phyloP scores from a whole-genome alignment of 1,139 yeast species.

The Saccharomyces uvarum region DNA sequence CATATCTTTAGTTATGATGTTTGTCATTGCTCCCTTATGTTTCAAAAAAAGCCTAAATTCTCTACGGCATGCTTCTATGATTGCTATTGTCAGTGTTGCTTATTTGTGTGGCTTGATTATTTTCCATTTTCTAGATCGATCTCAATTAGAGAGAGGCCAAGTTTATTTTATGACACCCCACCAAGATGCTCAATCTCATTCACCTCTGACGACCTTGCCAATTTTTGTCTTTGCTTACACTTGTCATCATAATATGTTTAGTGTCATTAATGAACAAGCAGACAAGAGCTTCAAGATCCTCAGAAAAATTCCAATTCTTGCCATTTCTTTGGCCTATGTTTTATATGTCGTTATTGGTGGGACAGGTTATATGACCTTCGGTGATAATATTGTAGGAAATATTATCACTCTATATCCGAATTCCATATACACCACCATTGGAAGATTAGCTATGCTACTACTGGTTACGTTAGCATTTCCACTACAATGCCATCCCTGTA shows the following conservation, averaged over 20 bases:
- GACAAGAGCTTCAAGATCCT: constrained; percentile 49
- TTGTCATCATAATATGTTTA: constrained; percentile 75
- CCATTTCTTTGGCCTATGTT: constrained; percentile 51
- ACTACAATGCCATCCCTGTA: constrained; percentile 68
- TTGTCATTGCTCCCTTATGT: constrained; percentile 53
- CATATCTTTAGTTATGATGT: constrained; percentile 53
- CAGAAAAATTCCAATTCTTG: constrained; percentile 45
- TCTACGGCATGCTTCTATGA: constrained; percentile 59
- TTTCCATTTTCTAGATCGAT: constrained; percentile 41
- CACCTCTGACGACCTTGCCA: constrained; percentile 49
- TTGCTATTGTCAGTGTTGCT: constrained; percentile 61
- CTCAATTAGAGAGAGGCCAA: constrained; percentile 37
- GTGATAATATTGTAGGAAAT: constrained; percentile 55
- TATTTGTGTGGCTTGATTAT: constrained; percentile 57
- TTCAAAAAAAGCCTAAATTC: constrained; percentile 58
- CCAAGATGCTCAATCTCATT: constrained; percentile 21
- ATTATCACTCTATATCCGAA: constrained; percentile 64
- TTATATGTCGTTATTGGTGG: constrained; percentile 58
- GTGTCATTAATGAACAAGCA: constrained; percentile 56
- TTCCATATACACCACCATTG: constrained; percentile 53
- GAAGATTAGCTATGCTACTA: constrained; percentile 61
- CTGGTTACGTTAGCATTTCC: constrained; percentile 66
- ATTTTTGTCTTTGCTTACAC: constrained; percentile 74
- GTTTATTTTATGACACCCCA: constrained; percentile 36
- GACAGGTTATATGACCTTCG: constrained; percentile 65